Evolutionary conservation across 2,329 filamentous ascomycete genomes (phyloP), one percentile per base, ranked within the genome.

Genomic region (Stagonosporopsis vannaccii): DNA sequence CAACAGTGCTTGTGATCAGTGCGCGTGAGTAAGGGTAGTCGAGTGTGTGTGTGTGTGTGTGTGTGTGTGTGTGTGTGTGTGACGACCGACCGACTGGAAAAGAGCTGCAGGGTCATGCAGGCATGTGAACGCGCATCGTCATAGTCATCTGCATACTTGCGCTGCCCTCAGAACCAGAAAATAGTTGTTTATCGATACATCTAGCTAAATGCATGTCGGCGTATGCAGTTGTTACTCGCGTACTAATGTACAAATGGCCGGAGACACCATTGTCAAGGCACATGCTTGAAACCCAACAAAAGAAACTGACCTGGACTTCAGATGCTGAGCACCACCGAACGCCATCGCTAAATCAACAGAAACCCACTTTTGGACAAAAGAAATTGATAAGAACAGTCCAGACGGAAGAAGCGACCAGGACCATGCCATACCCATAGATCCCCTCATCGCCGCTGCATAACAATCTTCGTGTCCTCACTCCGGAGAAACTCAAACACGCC

Each of bases 391-490:
- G 30, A 13, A 48, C 11, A 22, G 2, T 8, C 28, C 6, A 3
- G 11, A 20, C 17, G 12, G 6, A 6, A 19, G 35, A 20, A 19
- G 13, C 30, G 30, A 32, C 30, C 30, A 5, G 13, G 35, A 8
- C 17, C 17, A 37, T 5, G 19, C 17, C 17, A 37, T 37, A 17
- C 17, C 17, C 17, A 42, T 12, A 32, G 15, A n/a, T 25, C 9
- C 25, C 4, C 11, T 22, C 44, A 69, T 26, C 63, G 59, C 50
- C 61, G 58, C 40, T 66, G 61, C 68, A 75, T 66, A 15, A 73
- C 61, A 51, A 75, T 75, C 47, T 69, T 72, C 46, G 68, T 63
- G 36, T 75, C 71, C 33, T 73, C 70, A 3, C 48, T 62, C 32
- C 65, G 52, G 23, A 75, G 55, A 36, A 73, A 74, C 25, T 71